Evolutionary conservation across 2,329 filamentous ascomycete species (phyloP).

Genomic region (Elsinoe necatrix): DNA sequence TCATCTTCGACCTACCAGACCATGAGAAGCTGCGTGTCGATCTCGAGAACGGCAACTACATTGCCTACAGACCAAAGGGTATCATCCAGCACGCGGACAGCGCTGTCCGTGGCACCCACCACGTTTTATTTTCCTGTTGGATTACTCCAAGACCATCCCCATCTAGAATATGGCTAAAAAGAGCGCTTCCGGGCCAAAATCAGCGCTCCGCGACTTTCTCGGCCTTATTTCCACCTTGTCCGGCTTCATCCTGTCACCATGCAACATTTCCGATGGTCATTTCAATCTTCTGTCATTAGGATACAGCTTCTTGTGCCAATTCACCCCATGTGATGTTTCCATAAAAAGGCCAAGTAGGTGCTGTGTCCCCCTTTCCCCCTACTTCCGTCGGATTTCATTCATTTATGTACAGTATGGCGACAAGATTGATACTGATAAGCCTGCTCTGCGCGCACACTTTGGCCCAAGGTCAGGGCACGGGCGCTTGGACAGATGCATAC

Average conservation of each 20-base stretch:
- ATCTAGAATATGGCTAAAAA: background rate
- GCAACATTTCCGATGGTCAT: background rate
- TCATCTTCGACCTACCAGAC: slow-evolving; percentile 48
- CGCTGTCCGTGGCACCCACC: too few relatives aligned
- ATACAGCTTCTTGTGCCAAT: background rate
- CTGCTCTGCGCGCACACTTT: background rate
- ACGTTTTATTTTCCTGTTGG: too few relatives aligned
- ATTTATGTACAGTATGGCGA: background rate
- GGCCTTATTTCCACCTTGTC: background rate
- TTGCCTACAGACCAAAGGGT: slow-evolving; percentile 20
- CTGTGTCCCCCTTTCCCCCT: background rate
- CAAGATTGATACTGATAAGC: background rate
- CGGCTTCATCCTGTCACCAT: background rate
- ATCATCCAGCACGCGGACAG: slow-evolving; percentile 24
- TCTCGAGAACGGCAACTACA: slow-evolving; percentile 27
- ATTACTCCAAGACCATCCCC: too few relatives aligned
- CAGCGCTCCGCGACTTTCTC: background rate
- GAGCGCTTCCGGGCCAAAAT: background rate
- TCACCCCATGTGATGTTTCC: background rate
- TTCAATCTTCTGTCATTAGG: background rate
- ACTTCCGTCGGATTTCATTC: background rate
- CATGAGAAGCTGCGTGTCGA: slow-evolving; percentile 47
- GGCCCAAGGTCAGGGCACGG: slow-evolving; percentile 58
- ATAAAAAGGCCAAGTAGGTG: background rate
- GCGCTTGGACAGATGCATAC: slow-evolving; percentile 69